Conservation (phyloP, 164 flowering plant genomes). For the Buxus sempervirens region DNA sequence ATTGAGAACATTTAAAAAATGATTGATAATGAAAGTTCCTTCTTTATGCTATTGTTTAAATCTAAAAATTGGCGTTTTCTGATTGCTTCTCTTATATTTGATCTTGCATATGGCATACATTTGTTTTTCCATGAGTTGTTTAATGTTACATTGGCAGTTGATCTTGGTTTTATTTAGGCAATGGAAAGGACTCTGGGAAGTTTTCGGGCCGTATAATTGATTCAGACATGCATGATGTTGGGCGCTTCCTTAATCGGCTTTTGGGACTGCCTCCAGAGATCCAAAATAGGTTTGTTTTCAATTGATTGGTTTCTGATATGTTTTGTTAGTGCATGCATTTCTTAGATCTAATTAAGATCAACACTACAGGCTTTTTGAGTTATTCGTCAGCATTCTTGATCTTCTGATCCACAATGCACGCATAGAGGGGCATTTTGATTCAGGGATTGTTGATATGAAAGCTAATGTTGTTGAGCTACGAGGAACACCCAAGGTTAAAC, state of each 20-base stretch:
- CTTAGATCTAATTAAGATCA: constrained; percentile 7
- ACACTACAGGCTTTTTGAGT: constrained; percentile 79
- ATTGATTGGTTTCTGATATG: background rate
- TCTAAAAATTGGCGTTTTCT: background rate
- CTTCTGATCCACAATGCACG: constrained; percentile 85
- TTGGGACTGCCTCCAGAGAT: constrained; percentile 94
- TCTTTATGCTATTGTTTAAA: background rate
- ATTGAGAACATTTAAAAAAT: too few relatives aligned
- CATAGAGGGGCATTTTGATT: constrained; percentile 82
- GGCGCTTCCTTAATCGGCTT: constrained; percentile 92
- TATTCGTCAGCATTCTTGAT: constrained; percentile 79
- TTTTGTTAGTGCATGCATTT: background rate
- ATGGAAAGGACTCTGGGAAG: constrained; percentile 71
- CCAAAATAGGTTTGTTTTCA: constrained; percentile 69
- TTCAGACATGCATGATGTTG: constrained; percentile 98
- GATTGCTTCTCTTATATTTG: background rate
- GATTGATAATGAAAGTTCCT: background rate
- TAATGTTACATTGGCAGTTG: constrained; percentile 3
- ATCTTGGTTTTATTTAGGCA: constrained; percentile 35
- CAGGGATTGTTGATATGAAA: constrained; percentile 92
- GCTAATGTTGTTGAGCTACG: constrained; percentile 65
- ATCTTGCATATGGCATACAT: background rate
- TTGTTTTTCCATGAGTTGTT: background rate
- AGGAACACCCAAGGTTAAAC: constrained; percentile 76
- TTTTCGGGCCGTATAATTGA: constrained; percentile 85